Evolutionary conservation across 2,329 filamentous ascomycete species (phyloP).

Genomic region (Aphanocladium album): DNA sequence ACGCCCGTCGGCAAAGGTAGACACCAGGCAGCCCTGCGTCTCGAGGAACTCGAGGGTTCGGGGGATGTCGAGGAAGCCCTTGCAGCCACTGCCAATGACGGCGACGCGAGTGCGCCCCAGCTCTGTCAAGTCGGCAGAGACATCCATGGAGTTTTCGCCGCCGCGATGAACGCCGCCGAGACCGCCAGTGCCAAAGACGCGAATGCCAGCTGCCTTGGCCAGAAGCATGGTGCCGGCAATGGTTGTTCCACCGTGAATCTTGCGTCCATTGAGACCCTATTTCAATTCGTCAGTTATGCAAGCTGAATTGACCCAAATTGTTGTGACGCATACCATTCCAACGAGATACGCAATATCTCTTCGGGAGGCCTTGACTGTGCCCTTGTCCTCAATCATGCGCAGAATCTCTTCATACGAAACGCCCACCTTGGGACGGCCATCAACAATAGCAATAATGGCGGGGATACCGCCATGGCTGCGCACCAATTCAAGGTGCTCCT

Average conservation of each 20-base stretch:
- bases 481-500: constrained; percentile 82
- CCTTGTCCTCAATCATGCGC: constrained; percentile 61
- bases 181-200: constrained; percentile 89
- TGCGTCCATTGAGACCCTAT: constrained; percentile 60
- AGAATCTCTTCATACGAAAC: constrained; percentile 67
- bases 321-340: constrained; percentile 56
- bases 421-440: constrained; percentile 78
- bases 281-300: background rate
- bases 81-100: constrained; percentile 86
- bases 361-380: constrained; percentile 77
- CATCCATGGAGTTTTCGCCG: constrained; percentile 80
- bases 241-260: constrained; percentile 83
- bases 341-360: constrained; percentile 79
- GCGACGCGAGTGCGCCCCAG: constrained; percentile 83
- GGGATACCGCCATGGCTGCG: constrained; percentile 77
- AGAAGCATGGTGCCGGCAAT: constrained; percentile 91
- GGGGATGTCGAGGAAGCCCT: constrained; percentile 91
- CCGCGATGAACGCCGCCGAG: constrained; percentile 91
- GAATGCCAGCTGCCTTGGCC: constrained; percentile 79
- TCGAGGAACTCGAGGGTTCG: constrained; percentile 76
- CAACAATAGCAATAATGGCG: constrained; percentile 83
- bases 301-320: background rate
- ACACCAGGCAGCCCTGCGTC: constrained; percentile 72
- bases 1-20: constrained; percentile 83
- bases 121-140: constrained; percentile 93